Base-by-base conservation (phyloP, 441 rosid genomes). In the Jatropha multifida region DNA sequence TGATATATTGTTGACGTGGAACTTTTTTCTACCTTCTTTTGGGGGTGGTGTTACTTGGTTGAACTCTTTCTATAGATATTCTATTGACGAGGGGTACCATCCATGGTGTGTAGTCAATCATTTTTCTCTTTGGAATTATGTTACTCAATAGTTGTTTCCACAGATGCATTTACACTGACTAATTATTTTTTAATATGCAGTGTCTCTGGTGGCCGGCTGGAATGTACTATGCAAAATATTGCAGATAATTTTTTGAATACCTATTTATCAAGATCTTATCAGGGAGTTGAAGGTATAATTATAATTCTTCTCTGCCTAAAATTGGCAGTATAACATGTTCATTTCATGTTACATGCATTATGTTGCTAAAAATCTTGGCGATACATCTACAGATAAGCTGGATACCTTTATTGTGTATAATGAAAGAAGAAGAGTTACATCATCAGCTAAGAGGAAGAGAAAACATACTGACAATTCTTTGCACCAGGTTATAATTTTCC, bases 151-250 rank as follows among this genome's bases (percentile, higher is more conserved):
- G 56, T 38, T 52, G 74, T 61, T 61, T 10, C 68, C 13, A 10
- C 41, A 48, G 38, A 74, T 76, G 62, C 27, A 15, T 13, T 68
- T 70, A 69, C 38, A 61, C 41, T 49, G 67, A 74, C n/a, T 67
- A 26, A 68, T 60, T 68, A 68, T 68, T 26, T 20, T 67, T 80
- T 77, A 38, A 46, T 58, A 78, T 80, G 79, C 81, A 94, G 98
- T 77, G 89, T 93, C 72, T 73, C 81, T 73, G 99, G 99, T 79
- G 98, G 98, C 67, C 90, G 98, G 84, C 86, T 94, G 80, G 99
- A 94, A 83, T 94, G 98, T 88, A 93, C 98, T 6, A 93, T 94
- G 99, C 98, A 94, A 84, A 94, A 94, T 85, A 88, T 94, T 85
- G 99, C 97, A 6, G 98, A 94, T 78, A 90, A 85, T 81, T 93